Percentiles rank a stretch among this genome's conserved stretches.
These are phyloP conservation scores for Boletus sp. DNA, from an alignment of 768 basidiomycete species.

Conservation along the genomic window DNA sequence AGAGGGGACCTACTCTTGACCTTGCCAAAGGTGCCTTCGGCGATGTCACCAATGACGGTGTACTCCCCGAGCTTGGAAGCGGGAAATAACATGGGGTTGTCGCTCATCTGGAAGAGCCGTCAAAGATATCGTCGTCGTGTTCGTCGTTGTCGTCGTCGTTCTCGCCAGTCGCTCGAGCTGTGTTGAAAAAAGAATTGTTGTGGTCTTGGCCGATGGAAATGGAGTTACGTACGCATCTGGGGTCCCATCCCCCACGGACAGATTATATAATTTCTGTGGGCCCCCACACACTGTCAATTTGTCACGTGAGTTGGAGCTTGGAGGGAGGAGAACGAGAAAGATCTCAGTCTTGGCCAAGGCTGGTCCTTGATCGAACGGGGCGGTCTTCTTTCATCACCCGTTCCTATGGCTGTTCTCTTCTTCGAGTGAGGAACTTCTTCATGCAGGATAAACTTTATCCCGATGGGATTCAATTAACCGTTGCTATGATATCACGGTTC, in stretches of 20 bases:
- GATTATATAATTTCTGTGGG: slow-evolving; percentile 19
- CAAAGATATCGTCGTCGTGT: slow-evolving; percentile 2
- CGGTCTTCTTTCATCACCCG: too few relatives aligned
- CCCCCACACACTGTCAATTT: slow-evolving; percentile 10
- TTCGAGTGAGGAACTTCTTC: too few relatives aligned
- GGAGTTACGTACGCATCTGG: slow-evolving; percentile 22
- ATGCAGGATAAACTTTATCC: too few relatives aligned
- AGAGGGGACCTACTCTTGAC: slow-evolving; percentile 81
- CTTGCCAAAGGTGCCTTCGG: slow-evolving; percentile 97
- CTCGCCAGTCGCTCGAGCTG: slow-evolving; percentile 6
- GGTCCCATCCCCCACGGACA: slow-evolving; percentile 9
- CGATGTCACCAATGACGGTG: slow-evolving; percentile 82
- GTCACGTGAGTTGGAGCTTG: slow-evolving; percentile 13
- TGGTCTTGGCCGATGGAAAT: slow-evolving; percentile 22
- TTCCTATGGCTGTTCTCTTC: too few relatives aligned
- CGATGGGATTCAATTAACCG: too few relatives aligned
- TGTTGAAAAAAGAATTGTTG: slow-evolving; percentile 25
- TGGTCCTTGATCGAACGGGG: too few relatives aligned
- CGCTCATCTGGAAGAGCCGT: slow-evolving; percentile 27
- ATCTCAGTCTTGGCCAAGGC: too few relatives aligned
- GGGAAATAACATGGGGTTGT: slow-evolving; percentile 39
- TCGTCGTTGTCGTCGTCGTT: slow-evolving; percentile 10
- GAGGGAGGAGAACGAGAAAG: neutral
- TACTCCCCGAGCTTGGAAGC: slow-evolving; percentile 88
- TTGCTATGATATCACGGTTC: too few relatives aligned